Evolutionary conservation across 1,284 basidiomycete genomes (phyloP).

Genomic region (Austroboletus niveus): DNA sequence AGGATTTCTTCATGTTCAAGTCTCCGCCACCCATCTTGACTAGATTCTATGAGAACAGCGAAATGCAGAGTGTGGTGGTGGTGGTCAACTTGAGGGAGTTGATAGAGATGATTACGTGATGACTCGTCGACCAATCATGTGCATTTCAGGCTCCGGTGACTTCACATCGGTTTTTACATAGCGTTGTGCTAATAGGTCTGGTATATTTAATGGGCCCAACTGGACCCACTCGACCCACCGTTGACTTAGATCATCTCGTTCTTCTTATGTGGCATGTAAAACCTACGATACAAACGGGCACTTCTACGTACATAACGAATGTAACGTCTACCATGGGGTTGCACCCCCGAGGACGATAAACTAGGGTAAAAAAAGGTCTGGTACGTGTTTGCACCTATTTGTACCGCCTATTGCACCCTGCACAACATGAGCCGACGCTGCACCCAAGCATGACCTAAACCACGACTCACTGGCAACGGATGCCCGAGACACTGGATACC

Average conservation of each 20-base stretch:
- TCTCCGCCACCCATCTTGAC: constrained; percentile 93
- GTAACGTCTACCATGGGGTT: too few relatives aligned
- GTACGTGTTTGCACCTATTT: constrained; percentile 27
- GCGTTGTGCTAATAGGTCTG: too few relatives aligned
- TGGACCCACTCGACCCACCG: too few relatives aligned
- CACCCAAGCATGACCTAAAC: too few relatives aligned
- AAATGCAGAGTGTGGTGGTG: constrained; percentile 10
- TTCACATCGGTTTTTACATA: neutral
- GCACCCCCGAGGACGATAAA: too few relatives aligned
- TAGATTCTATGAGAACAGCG: constrained; percentile 22
- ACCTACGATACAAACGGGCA: too few relatives aligned
- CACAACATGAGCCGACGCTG: too few relatives aligned
- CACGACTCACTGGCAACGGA: constrained; percentile 1
- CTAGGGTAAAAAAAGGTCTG: too few relatives aligned
- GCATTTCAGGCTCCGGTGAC: neutral
- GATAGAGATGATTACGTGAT: constrained; percentile 5
- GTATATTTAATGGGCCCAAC: too few relatives aligned
- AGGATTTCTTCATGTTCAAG: constrained; percentile 97
- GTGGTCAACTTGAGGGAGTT: neutral
- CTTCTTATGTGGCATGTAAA: too few relatives aligned
- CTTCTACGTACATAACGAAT: too few relatives aligned
- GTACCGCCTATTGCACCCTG: neutral
- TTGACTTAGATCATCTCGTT: too few relatives aligned
- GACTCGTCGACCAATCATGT: neutral
- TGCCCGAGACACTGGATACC: constrained; percentile 25